Evolutionary conservation across 192 early-diverging fungal genomes (phyloP).

Genomic region (Gonapodya sp.): DNA sequence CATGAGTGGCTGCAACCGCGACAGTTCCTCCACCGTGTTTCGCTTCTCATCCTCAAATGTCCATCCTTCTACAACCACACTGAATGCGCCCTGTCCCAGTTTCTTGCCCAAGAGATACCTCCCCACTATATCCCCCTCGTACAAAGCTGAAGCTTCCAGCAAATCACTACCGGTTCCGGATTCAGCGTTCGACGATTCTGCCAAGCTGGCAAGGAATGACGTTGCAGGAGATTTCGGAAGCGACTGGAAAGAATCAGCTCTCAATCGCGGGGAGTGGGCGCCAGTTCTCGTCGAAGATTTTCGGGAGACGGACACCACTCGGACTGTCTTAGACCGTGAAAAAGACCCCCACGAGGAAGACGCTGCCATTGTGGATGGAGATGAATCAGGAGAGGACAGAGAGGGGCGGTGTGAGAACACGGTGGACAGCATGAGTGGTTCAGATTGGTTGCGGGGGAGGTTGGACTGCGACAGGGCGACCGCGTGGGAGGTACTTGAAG

Average conservation of each 20-base stretch:
- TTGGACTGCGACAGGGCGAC: no score
- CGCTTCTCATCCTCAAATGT: conserved; percentile 23
- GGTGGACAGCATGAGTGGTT: no score
- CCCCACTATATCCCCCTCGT: conserved; percentile 62
- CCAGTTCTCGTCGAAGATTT: no score
- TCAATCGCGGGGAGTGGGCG: neutral
- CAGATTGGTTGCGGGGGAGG: no score
- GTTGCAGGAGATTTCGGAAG: conserved; percentile 2
- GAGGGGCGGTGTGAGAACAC: no score
- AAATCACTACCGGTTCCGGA: conserved; percentile 43
- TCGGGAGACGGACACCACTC: no score
- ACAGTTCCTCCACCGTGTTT: conserved; percentile 1
- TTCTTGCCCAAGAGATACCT: conserved; percentile 57
- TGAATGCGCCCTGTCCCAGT: conserved; percentile 69
- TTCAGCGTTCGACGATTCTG: neutral
- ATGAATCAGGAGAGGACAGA: no score
- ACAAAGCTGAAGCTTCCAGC: conserved; percentile 25
- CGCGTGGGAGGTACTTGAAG: no score
- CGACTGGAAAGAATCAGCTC: neutral
- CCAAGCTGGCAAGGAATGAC: neutral
- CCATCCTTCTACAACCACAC: conserved; percentile 59
- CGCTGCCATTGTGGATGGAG: no score
- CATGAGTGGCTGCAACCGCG: no score
- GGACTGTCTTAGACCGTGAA: no score
- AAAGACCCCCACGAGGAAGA: no score